Conservation (phyloP, 306 rosid species). For the Comarum palustre region DNA sequence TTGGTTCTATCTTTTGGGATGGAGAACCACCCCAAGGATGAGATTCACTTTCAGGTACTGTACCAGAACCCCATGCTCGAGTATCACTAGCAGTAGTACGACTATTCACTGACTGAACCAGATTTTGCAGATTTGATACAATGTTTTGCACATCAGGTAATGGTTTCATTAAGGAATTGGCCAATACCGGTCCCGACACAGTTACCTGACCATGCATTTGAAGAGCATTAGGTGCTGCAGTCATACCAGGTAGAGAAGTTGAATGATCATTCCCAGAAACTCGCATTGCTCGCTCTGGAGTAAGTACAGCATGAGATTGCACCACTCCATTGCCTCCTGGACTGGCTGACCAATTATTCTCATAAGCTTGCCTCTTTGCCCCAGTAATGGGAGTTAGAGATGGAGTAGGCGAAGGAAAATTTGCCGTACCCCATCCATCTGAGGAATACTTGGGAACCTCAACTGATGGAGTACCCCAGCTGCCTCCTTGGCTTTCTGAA, state of each 20-base stretch:
- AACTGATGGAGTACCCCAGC: constrained; percentile 57
- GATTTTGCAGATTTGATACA: constrained; percentile 59
- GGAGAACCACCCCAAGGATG: constrained; percentile 51
- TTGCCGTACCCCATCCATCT: constrained; percentile 65
- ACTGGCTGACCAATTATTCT: constrained; percentile 60
- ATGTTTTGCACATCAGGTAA: constrained; percentile 48
- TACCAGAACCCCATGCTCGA: constrained; percentile 20
- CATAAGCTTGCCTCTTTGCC: constrained; percentile 47
- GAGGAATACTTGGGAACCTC: constrained; percentile 58
- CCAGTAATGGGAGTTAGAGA: constrained; percentile 48
- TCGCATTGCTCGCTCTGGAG: constrained; percentile 34
- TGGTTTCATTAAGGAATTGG: constrained; percentile 31
- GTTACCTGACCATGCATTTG: constrained; percentile 49
- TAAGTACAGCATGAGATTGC: constrained; percentile 36
- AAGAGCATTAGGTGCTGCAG: constrained; percentile 22
- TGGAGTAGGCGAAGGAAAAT: constrained; percentile 98
- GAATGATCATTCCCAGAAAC: constrained; percentile 36
- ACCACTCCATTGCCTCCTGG: constrained; percentile 40
- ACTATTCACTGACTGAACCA: constrained; percentile 19
- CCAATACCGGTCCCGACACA: constrained; percentile 34
- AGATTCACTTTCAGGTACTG: constrained; percentile 37
- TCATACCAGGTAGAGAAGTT: constrained; percentile 35
- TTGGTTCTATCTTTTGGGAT: constrained; percentile 53
- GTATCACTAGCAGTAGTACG: background rate
- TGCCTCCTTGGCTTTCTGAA: constrained; percentile 56